Evolutionary conservation across 1,284 basidiomycete genomes (phyloP).

Genomic region (Leccinum subrobustum): DNA sequence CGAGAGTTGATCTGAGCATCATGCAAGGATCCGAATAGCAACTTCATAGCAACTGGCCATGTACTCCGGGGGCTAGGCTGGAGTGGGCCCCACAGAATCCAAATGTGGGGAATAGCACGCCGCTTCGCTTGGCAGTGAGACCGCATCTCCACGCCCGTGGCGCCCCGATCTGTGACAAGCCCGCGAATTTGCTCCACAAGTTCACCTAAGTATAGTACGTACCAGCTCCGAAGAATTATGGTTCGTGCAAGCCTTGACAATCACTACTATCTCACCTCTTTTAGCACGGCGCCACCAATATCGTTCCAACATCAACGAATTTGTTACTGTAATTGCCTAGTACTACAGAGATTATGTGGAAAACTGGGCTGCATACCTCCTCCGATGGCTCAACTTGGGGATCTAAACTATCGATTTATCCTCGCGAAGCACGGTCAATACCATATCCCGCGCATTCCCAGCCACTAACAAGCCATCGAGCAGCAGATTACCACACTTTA

Average conservation of each 20-base stretch:
- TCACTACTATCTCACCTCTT: not conserved
- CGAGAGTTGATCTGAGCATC: not conserved
- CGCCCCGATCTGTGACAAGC: not conserved
- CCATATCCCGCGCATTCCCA: not conserved
- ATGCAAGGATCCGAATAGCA: not conserved
- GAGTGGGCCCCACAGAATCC: not conserved
- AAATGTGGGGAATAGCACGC: not conserved
- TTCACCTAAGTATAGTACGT: not conserved
- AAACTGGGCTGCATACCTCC: not conserved
- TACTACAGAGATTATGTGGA: not conserved
- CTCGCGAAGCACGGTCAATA: not conserved
- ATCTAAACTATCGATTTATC: not conserved
- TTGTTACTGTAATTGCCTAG: too few relatives aligned
- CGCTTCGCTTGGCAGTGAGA: not conserved
- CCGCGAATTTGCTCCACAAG: not conserved
- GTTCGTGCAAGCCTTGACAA: not conserved
- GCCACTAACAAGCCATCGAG: not conserved
- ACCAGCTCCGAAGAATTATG: not conserved
- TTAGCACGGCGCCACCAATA: not conserved
- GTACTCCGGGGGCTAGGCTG: not conserved
- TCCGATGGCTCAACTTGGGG: not conserved
- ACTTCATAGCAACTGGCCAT: not conserved
- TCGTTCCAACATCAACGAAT: not conserved
- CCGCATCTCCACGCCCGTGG: not conserved
- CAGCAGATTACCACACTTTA: not conserved